These are phyloP conservation scores for Hericium alpestre DNA, from an alignment of 768 basidiomycete species.

Conservation along the genomic window DNA sequence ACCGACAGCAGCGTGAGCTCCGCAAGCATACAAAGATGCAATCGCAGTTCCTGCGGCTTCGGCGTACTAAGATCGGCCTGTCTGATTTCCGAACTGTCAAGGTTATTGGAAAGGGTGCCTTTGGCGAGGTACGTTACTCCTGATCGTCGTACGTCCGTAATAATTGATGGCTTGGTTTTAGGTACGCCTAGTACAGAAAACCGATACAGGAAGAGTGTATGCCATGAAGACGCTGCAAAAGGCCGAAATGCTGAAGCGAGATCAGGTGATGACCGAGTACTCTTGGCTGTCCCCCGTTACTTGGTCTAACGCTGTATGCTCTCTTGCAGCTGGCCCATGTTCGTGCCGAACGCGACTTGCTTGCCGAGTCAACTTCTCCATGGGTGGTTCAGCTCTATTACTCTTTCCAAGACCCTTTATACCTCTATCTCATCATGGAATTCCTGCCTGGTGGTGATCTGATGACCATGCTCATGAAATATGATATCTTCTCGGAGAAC, in stretches of 20 bases:
- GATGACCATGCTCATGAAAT: constrained; percentile 99
- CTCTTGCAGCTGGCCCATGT: constrained; percentile 81
- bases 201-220: constrained; percentile 94
- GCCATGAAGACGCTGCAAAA: constrained; percentile 98
- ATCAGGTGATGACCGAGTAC: constrained; percentile 50
- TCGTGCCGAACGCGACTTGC: constrained; percentile 91
- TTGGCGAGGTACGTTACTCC: constrained; percentile 69
- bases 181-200: constrained; percentile 92
- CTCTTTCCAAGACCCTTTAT: constrained; percentile 90
- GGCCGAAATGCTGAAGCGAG: constrained; percentile 98
- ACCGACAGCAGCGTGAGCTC: constrained; percentile 70
- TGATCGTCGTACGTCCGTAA: background rate
- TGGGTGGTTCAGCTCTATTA: constrained; percentile 98
- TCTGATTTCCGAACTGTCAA: constrained; percentile 94
- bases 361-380: constrained; percentile 87
- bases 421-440: constrained; percentile 97
- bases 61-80: constrained; percentile 81
- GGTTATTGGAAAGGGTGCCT: constrained; percentile 99
- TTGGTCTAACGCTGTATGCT: background rate
- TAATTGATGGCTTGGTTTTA: constrained; percentile 18
- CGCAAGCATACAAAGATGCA: constrained; percentile 59
- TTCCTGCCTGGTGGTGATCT: constrained; percentile 96
- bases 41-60: constrained; percentile 76
- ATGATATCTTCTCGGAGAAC: constrained; percentile 97
- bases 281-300: background rate